These are phyloP conservation scores for Paraphaeosphaeria minitans DNA, from an alignment of 2,329 filamentous ascomycete genomes.

Conservation along the genomic window DNA sequence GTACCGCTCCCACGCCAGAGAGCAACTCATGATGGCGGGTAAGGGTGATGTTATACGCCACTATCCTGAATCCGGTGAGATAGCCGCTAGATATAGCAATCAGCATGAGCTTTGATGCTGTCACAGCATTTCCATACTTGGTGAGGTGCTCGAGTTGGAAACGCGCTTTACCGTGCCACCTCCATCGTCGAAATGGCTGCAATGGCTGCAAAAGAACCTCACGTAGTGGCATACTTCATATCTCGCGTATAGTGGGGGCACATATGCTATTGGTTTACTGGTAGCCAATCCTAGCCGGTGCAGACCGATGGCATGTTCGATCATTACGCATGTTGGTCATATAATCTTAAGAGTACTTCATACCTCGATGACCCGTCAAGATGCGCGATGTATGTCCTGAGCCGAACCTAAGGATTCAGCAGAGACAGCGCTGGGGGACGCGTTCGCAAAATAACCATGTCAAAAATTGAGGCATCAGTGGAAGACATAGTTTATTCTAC, in stretches of 20 bases:
- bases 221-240: constrained; percentile 1
- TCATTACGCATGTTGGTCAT: no score
- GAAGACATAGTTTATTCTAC: not conserved
- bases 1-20: not conserved
- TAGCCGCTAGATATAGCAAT: not conserved
- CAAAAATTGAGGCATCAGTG: not conserved
- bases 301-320: no score
- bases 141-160: not conserved
- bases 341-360: no score
- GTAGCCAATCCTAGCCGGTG: no score
- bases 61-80: not conserved
- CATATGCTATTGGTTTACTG: no score
- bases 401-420: no score
- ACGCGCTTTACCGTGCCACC: not conserved
- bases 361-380: no score
- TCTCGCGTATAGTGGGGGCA: not conserved
- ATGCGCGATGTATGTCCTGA: no score
- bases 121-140: not conserved
- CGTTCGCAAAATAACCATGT: not conserved
- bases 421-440: no score
- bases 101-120: not conserved
- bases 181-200: constrained; percentile 2
- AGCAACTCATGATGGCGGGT: constrained; percentile 2
- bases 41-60: not conserved
- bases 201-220: constrained; percentile 4